phyloP scores from a whole-genome alignment of 2,329 filamentous ascomycete species.

The Aspergillus fijiensis region DNA sequence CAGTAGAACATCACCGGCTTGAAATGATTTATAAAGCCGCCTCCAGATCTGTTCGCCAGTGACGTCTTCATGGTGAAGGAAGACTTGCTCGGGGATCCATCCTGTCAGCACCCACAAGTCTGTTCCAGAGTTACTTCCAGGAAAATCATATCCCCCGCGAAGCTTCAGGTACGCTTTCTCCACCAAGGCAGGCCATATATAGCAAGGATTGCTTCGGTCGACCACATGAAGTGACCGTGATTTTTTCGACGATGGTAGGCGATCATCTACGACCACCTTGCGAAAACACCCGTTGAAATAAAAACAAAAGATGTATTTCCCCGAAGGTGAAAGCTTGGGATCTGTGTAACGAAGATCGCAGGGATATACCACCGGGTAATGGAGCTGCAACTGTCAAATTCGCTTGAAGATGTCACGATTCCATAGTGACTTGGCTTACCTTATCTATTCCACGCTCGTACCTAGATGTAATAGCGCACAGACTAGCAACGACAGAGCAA shows the following conservation, averaged over 20 bases:
- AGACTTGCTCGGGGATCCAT: conserved; percentile 96
- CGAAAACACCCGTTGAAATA: conserved; percentile 95
- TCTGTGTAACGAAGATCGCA: conserved; percentile 59
- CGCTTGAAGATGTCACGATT: background rate
- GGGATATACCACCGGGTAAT: conserved; percentile 73
- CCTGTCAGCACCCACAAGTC: conserved; percentile 90
- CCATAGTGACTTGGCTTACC: conserved; percentile 47
- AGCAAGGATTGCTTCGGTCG: conserved; percentile 74
- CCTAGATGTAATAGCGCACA: conserved; percentile 77
- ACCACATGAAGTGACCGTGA: conserved; percentile 79
- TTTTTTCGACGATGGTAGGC: conserved; percentile 72
- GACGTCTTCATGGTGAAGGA: conserved; percentile 81
- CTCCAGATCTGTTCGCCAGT: conserved; percentile 75
- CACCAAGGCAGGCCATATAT: conserved; percentile 87
- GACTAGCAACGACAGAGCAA: conserved; percentile 93
- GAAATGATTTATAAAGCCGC: conserved; percentile 71
- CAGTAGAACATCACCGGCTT: conserved; percentile 76
- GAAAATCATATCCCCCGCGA: conserved; percentile 93
- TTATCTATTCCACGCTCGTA: conserved; percentile 67
- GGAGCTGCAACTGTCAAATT: conserved; percentile 52
- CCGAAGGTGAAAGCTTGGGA: conserved; percentile 69
- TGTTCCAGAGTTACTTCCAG: conserved; percentile 93
- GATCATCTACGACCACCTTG: conserved; percentile 84
- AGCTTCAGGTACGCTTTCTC: conserved; percentile 98
- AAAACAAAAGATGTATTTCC: conserved; percentile 88